These are phyloP conservation scores for Pichia paraexigua DNA, from an alignment of 805 yeast species.

Conservation along the genomic window DNA sequence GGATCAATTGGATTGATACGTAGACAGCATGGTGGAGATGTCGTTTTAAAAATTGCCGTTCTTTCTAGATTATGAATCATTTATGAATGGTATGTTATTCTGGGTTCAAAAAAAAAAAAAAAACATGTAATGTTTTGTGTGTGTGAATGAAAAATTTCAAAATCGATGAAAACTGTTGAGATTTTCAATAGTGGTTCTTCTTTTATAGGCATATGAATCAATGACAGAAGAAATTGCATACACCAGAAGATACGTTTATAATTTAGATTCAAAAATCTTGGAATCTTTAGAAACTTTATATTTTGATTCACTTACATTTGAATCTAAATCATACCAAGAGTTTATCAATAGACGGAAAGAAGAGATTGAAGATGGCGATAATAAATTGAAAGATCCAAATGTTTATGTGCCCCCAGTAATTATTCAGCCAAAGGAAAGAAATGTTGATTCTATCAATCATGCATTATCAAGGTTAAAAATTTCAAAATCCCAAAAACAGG, in stretches of 20 bases:
- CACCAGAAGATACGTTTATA: slow-evolving; percentile 42
- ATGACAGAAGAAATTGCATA: slow-evolving; percentile 12
- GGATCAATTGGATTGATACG: slow-evolving; percentile 46
- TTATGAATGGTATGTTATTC: background rate
- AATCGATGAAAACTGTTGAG: background rate
- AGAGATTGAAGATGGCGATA: slow-evolving; percentile 2
- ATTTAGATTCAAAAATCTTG: slow-evolving; percentile 33
- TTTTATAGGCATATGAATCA: background rate
- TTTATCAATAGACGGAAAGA: slow-evolving; percentile 13
- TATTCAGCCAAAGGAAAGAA: slow-evolving; percentile 12
- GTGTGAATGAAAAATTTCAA: background rate
- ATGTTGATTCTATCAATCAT: background rate
- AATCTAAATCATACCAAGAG: slow-evolving; percentile 19
- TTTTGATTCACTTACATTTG: slow-evolving; percentile 44
- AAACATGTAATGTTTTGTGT: background rate
- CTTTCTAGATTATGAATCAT: slow-evolving; percentile 14
- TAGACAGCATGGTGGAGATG: slow-evolving; percentile 79
- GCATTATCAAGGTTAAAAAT: slow-evolving; percentile 2
- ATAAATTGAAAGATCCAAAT: background rate
- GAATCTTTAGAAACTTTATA: slow-evolving; percentile 43
- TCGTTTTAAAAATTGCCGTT: slow-evolving; percentile 32
- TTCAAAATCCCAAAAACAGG: background rate
- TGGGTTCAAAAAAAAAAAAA: background rate
- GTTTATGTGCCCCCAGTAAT: background rate
- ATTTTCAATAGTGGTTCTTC: background rate